A percentile compares a stretch with the other conserved stretches of the same genome.
phyloP scores from a whole-genome alignment of 2,329 filamentous ascomycete genomes.

The Aspergillus cejpii region DNA sequence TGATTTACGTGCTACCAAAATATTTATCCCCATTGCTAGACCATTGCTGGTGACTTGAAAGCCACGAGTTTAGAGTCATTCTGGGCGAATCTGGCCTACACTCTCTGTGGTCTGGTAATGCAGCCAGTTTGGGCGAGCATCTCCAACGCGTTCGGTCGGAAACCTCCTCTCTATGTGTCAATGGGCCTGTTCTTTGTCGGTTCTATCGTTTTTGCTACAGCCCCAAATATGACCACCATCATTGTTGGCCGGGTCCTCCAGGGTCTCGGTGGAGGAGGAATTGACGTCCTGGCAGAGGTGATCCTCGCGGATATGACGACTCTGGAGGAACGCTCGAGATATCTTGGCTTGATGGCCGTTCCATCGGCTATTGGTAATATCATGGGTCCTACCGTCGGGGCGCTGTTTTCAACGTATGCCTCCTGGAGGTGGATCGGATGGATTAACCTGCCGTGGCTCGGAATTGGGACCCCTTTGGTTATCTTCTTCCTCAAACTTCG shows the following conservation, averaged over 20 bases:
- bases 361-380: constrained; percentile 61
- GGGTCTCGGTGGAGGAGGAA: constrained; percentile 1
- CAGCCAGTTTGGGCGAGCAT: constrained; percentile 17
- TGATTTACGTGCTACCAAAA: neutral
- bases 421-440: constrained; percentile 58
- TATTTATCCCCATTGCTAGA: constrained; percentile 7
- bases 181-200: constrained; percentile 42
- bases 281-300: neutral
- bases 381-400: constrained; percentile 24
- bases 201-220: constrained; percentile 35
- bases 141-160: constrained; percentile 30
- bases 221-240: constrained; percentile 4
- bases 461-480: constrained; percentile 21
- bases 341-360: constrained; percentile 59
- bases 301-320: constrained; percentile 40
- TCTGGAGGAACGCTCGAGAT: constrained; percentile 39
- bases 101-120: constrained; percentile 9
- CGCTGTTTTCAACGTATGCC: constrained; percentile 17
- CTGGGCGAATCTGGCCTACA: constrained; percentile 16
- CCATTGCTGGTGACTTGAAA: constrained; percentile 16
- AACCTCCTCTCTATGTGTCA: constrained; percentile 30
- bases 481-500: constrained; percentile 48
- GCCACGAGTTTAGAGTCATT: constrained; percentile 17
- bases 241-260: constrained; percentile 3
- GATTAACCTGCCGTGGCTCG: constrained; percentile 55